These are phyloP conservation scores for Basipetospora chlamydospora DNA, from an alignment of 2,329 filamentous ascomycete species.

Conservation along the genomic window DNA sequence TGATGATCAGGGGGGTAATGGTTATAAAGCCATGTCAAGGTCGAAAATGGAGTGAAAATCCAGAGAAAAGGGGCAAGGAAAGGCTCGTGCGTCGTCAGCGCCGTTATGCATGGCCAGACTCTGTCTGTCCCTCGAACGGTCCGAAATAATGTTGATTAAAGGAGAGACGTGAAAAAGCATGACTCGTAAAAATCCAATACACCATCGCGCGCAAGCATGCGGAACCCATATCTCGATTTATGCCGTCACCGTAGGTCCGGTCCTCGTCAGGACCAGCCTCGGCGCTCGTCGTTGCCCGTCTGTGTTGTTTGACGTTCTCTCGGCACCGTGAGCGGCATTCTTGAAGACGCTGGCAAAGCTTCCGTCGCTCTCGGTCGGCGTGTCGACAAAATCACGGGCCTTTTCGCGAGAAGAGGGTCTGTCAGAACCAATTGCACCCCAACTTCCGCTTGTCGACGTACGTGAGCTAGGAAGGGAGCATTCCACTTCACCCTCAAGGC, in stretches of 20 bases:
- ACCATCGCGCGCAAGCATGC: not conserved
- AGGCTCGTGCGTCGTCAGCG: not conserved
- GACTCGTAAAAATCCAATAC: not conserved
- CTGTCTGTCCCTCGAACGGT: constrained; percentile 1
- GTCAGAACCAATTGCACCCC: constrained; percentile 76
- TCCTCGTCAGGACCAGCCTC: constrained; percentile 70
- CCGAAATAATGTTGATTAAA: not conserved
- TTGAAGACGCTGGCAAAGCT: constrained; percentile 56
- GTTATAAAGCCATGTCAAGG: not conserved
- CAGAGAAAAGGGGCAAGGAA: not conserved
- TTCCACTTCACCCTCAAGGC: constrained; percentile 59
- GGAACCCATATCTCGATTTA: not conserved
- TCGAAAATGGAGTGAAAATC: not conserved
- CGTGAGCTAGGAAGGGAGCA: constrained; percentile 60
- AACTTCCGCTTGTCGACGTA: constrained; percentile 56
- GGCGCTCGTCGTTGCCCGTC: constrained; percentile 65
- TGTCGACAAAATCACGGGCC: constrained; percentile 47
- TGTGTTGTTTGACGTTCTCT: constrained; percentile 37
- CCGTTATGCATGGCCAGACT: constrained; percentile 3
- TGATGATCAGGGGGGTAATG: not conserved
- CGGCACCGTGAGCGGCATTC: constrained; percentile 35
- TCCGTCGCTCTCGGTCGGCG: constrained; percentile 42
- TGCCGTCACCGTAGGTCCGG: constrained; percentile 1
- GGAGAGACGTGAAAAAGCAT: not conserved
- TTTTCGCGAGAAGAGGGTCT: constrained; percentile 60